A percentile compares a stretch with the other conserved stretches of the same genome.
Conservation (phyloP, 768 basidiomycete species). For the Ramaria sp. region DNA sequence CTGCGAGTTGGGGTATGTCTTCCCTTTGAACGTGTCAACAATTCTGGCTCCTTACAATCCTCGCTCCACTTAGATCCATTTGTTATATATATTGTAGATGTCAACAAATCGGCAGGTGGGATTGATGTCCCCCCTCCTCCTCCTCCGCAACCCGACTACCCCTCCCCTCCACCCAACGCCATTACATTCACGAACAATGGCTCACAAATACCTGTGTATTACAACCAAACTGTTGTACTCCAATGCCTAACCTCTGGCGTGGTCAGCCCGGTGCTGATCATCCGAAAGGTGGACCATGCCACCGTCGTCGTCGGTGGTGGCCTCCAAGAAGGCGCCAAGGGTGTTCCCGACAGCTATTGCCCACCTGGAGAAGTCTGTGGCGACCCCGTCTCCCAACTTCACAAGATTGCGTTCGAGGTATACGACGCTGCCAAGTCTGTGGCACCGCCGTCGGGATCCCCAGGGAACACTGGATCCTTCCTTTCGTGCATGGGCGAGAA, state of each 20-base stretch:
- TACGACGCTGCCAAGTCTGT: constrained; percentile 59
- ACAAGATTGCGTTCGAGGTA: constrained; percentile 92
- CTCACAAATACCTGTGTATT: constrained; percentile 83
- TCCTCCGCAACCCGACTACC: constrained; percentile 80
- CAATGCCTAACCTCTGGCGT: constrained; percentile 93
- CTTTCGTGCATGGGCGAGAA: constrained; percentile 89
- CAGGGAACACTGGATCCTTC: constrained; percentile 73
- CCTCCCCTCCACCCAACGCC: constrained; percentile 84
- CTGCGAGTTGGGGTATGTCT: constrained; percentile 75
- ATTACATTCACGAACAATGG: constrained; percentile 78
- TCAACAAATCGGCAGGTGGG: constrained; percentile 69
- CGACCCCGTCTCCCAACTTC: constrained; percentile 89
- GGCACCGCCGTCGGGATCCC: constrained; percentile 60
- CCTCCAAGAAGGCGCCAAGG: constrained; percentile 79
- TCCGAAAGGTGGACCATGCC: constrained; percentile 87
- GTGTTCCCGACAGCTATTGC: constrained; percentile 75
- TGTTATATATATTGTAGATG: constrained; percentile 96
- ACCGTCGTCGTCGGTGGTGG: constrained; percentile 86
- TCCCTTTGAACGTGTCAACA: constrained; percentile 7
- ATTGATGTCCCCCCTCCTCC: constrained; percentile 72
- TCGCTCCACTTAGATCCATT: constrained; percentile 66
- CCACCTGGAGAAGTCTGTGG: constrained; percentile 80
- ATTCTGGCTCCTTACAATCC: not conserved
- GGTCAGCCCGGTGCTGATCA: constrained; percentile 85
- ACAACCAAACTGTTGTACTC: constrained; percentile 92